Evolutionary conservation across 805 yeast genomes (phyloP).

Genomic region (Priceomyces castillae): DNA sequence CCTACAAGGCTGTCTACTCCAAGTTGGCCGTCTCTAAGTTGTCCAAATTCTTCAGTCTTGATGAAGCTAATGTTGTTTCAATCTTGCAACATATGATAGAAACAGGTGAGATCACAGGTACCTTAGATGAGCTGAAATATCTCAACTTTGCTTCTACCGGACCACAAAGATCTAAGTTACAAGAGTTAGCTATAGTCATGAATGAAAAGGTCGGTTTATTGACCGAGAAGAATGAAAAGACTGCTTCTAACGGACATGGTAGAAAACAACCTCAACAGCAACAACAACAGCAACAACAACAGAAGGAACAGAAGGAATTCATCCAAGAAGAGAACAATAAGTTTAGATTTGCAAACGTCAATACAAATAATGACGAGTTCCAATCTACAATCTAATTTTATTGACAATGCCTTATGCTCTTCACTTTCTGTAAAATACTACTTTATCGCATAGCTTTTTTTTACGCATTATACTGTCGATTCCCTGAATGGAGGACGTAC

Average conservation of each 20-base stretch:
- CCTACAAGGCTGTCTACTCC: constrained; percentile 72
- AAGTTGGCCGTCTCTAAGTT: constrained; percentile 69
- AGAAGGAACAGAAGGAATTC: constrained; percentile 29
- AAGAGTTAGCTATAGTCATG: constrained; percentile 80
- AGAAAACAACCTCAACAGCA: constrained; percentile 36
- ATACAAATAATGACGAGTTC: constrained; percentile 43
- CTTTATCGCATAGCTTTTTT: constrained; percentile 9
- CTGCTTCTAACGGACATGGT: constrained; percentile 71
- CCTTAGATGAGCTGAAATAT: constrained; percentile 63
- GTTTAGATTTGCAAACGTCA: constrained; percentile 45
- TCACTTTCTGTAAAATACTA: constrained; percentile 1
- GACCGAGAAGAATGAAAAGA: constrained; percentile 81
- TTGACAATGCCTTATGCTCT: background rate
- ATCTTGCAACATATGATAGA: constrained; percentile 74
- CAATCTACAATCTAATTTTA: constrained; percentile 27
- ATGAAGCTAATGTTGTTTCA: constrained; percentile 53
- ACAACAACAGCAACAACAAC: constrained; percentile 32
- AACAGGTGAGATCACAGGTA: constrained; percentile 73
- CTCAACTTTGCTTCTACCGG: constrained; percentile 66
- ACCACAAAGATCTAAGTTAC: constrained; percentile 78
- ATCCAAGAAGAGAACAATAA: constrained; percentile 38
- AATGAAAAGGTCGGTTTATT: constrained; percentile 77
- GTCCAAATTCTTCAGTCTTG: constrained; percentile 63
- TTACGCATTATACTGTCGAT: constrained; percentile 3
- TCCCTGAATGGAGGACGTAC: background rate